phyloP scores from a whole-genome alignment of 116 monocot species.

The Zostera marina region DNA sequence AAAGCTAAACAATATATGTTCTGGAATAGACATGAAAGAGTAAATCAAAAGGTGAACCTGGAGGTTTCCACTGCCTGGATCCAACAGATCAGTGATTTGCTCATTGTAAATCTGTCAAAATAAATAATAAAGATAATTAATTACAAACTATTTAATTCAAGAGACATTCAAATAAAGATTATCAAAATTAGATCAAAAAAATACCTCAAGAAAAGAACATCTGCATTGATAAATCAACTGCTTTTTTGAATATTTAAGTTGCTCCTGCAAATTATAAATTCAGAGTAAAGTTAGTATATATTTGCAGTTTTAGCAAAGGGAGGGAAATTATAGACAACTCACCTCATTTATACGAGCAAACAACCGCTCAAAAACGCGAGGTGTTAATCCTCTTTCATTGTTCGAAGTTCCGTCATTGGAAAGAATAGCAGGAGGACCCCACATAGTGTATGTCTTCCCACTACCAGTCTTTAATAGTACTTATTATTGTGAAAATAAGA shows the following conservation, averaged over 20 bases:
- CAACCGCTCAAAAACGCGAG: constrained; percentile 79
- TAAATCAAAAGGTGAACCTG: constrained; percentile 30
- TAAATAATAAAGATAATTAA: neutral
- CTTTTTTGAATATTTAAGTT: constrained; percentile 53
- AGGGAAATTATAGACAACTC: neutral
- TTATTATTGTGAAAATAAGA: neutral
- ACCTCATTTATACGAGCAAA: constrained; percentile 73
- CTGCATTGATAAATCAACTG: constrained; percentile 59
- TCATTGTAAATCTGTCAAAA: constrained; percentile 81
- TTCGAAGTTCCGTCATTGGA: constrained; percentile 24
- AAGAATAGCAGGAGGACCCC: constrained; percentile 64
- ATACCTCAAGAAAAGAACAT: constrained; percentile 76
- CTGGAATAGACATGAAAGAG: neutral
- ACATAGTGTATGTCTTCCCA: constrained; percentile 97
- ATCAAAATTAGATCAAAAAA: neutral
- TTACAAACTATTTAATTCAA: neutral
- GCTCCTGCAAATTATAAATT: constrained; percentile 33
- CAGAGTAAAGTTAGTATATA: neutral
- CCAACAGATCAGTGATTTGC: constrained; percentile 86
- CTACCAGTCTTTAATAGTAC: constrained; percentile 59
- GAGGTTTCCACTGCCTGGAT: constrained; percentile 53
- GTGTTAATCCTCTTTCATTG: constrained; percentile 60
- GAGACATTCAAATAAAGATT: neutral
- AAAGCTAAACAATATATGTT: neutral
- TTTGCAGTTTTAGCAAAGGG: neutral